Conservation (phyloP, 2,329 filamentous ascomycete genomes). For the Trichoderma guizhouense region DNA sequence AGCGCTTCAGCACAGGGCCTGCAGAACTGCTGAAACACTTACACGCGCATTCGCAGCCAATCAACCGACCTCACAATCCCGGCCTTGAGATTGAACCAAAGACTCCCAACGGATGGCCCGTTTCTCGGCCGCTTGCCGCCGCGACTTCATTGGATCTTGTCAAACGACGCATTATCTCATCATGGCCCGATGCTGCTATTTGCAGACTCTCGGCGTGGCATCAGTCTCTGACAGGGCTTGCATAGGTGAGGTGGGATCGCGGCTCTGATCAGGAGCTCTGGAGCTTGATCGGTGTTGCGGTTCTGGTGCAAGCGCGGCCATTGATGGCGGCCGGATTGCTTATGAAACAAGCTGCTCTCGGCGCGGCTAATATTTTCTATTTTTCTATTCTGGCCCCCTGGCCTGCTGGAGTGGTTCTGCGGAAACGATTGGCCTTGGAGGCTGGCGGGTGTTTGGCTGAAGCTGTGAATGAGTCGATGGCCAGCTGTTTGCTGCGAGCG, state of each 20-base stretch:
- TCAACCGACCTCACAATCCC: conserved; percentile 5
- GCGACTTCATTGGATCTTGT: conserved; percentile 4
- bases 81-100: conserved; percentile 8
- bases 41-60: conserved; percentile 10
- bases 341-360: conserved; percentile 15
- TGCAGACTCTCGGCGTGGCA: not conserved
- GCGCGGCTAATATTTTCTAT: conserved; percentile 7
- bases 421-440: conserved; percentile 11
- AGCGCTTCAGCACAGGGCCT: not conserved
- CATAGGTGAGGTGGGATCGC: not conserved
- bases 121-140: conserved; percentile 10
- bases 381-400: not conserved
- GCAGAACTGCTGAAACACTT: conserved; percentile 17
- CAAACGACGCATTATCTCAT: not conserved
- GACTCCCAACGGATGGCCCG: not conserved
- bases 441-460: not conserved
- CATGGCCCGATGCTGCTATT: not conserved
- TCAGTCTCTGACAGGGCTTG: not conserved
- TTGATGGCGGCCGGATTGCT: not conserved
- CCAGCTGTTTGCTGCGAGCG: conserved; percentile 1
- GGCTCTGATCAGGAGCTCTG: conserved; percentile 12
- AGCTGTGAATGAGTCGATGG: not conserved
- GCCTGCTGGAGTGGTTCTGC: not conserved
- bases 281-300: not conserved
- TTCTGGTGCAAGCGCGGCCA: conserved; percentile 13